Conservation (phyloP, 2,329 filamentous ascomycete genomes). For the Sporothrix dimorphospora region DNA sequence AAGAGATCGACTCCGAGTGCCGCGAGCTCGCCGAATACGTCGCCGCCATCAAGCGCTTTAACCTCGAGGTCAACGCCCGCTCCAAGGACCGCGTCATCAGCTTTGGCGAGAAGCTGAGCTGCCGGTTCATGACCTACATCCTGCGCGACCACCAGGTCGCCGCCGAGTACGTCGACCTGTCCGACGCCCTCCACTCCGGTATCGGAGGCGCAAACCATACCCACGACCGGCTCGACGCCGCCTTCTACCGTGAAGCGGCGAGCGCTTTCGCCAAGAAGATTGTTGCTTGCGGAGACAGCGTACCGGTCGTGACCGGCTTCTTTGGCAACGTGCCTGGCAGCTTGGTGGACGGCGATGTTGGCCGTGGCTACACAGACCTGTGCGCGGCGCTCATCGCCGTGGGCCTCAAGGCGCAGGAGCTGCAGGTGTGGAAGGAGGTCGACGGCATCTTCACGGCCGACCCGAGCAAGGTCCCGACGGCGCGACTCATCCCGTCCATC, state of each 20-base stretch:
- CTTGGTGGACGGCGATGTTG: slow-evolving; percentile 77
- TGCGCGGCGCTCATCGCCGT: slow-evolving; percentile 92
- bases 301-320: slow-evolving; percentile 82
- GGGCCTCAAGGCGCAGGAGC: slow-evolving; percentile 80
- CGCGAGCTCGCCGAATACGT: slow-evolving; percentile 76
- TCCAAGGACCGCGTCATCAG: slow-evolving; percentile 88
- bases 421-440: slow-evolving; percentile 99
- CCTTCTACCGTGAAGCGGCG: slow-evolving; percentile 70
- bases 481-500: slow-evolving; percentile 83
- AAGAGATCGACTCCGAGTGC: slow-evolving; percentile 77
- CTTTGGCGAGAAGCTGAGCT: slow-evolving; percentile 94
- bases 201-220: background rate
- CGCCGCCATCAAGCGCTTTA: slow-evolving; percentile 65
- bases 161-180: slow-evolving; percentile 87
- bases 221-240: slow-evolving; percentile 62
- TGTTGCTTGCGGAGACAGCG: slow-evolving; percentile 63
- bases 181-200: slow-evolving; percentile 47
- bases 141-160: slow-evolving; percentile 80
- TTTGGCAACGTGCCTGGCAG: slow-evolving; percentile 93
- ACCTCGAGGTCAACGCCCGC: slow-evolving; percentile 74
- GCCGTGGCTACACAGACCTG: slow-evolving; percentile 93
- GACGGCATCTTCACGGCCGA: slow-evolving; percentile 67
- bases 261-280: slow-evolving; percentile 66
- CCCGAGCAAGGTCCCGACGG: slow-evolving; percentile 87
- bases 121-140: slow-evolving; percentile 84